A percentile compares a stretch with the other conserved stretches of the same genome.
phyloP scores from a whole-genome alignment of 352 stramenopile species.

The Sclerospora graminicola region DNA sequence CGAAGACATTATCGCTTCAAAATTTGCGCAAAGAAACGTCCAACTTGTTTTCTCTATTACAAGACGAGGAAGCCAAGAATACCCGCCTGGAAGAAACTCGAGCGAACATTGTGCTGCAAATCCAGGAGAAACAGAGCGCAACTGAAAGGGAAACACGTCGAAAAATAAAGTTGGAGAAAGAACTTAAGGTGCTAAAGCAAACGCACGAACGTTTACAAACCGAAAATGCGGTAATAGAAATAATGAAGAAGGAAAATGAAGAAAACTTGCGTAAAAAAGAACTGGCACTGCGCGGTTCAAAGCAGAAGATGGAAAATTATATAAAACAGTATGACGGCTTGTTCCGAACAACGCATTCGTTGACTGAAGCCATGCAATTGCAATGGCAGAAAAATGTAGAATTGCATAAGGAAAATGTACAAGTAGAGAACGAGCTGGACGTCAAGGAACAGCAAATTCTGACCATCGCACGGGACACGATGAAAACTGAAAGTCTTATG shows the following conservation, averaged over 20 bases:
- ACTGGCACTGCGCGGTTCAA: constrained; percentile 58
- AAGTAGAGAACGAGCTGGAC: constrained; percentile 47
- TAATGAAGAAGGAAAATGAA: constrained; percentile 41
- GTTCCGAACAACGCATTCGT: constrained; percentile 64
- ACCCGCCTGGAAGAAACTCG: constrained; percentile 44
- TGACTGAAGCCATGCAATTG: constrained; percentile 63
- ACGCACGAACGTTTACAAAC: constrained; percentile 37
- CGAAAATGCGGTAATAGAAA: constrained; percentile 32
- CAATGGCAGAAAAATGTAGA: constrained; percentile 82
- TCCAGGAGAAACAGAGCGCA: constrained; percentile 52
- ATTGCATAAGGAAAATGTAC: constrained; percentile 62
- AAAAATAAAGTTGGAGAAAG: constrained; percentile 55
- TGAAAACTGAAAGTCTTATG: constrained; percentile 68
- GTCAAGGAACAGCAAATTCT: constrained; percentile 38
- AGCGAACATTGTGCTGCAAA: constrained; percentile 26
- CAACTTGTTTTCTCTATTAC: constrained; percentile 49
- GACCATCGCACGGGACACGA: constrained; percentile 39
- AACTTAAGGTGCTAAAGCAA: constrained; percentile 63
- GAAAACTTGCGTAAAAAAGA: constrained; percentile 62
- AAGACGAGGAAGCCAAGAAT: constrained; percentile 56
- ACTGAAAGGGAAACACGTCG: constrained; percentile 51
- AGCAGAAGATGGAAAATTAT: constrained; percentile 85
- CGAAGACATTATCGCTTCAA: constrained; percentile 53
- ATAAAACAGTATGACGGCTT: constrained; percentile 79
- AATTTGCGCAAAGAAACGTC: constrained; percentile 55